These are phyloP conservation scores for Aspergillus nanangensis DNA, from an alignment of 495 filamentous ascomycete species.

Conservation along the genomic window DNA sequence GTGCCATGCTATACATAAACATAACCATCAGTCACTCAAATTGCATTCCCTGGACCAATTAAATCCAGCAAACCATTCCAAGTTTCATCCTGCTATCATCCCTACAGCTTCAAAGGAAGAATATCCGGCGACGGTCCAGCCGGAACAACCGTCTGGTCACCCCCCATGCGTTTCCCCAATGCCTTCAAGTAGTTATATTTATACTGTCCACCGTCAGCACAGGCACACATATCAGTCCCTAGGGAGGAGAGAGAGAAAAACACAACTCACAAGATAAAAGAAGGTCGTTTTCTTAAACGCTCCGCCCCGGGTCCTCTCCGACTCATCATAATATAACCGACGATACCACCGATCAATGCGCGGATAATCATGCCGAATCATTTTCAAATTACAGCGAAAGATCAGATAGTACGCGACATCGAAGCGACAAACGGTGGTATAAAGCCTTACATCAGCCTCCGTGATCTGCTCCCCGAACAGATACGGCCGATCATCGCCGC, in stretches of 20 bases:
- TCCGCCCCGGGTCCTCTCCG: constrained; percentile 37
- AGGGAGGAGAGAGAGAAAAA: background rate
- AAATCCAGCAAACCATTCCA: too few species aligned
- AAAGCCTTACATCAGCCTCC: constrained; percentile 64
- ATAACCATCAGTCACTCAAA: too few species aligned
- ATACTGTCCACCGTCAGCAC: constrained; percentile 1
- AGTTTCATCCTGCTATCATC: too few species aligned
- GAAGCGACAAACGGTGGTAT: constrained; percentile 62
- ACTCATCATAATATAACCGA: constrained; percentile 65
- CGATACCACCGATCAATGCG: constrained; percentile 64
- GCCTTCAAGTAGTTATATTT: constrained; percentile 18
- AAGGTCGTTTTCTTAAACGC: constrained; percentile 68
- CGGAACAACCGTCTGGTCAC: constrained; percentile 12
- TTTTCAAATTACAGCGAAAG: constrained; percentile 67
- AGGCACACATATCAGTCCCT: background rate
- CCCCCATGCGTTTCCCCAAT: constrained; percentile 8
- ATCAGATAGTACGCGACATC: constrained; percentile 66
- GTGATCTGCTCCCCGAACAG: constrained; percentile 62
- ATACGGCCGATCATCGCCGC: constrained; percentile 50
- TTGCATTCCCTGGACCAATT: too few species aligned
- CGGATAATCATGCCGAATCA: constrained; percentile 69
- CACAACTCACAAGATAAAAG: constrained; percentile 50
- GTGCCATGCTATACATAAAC: too few species aligned
- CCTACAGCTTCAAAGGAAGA: constrained; percentile 7
- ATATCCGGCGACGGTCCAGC: constrained; percentile 39